Conservation (phyloP, 495 filamentous ascomycete genomes). For the Aspergillus homomorphus region DNA sequence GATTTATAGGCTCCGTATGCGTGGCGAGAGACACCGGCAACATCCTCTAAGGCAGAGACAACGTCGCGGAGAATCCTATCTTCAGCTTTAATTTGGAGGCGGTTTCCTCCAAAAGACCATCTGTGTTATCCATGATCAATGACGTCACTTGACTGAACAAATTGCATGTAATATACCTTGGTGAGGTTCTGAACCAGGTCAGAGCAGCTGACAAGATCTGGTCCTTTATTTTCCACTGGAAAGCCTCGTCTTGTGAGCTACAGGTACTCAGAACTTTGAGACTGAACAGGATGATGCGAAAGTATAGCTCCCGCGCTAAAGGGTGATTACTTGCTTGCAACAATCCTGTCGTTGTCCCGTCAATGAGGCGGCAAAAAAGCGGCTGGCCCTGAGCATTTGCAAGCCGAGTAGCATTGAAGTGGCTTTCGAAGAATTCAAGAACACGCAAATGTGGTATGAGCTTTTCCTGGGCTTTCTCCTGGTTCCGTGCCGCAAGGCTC, state of each 20-base stretch:
- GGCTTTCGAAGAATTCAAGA: constrained; percentile 85
- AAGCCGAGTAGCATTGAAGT: constrained; percentile 86
- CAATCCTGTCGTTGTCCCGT: constrained; percentile 68
- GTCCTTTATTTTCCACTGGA: constrained; percentile 80
- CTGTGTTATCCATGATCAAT: constrained; percentile 29
- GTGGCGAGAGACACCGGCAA: constrained; percentile 55
- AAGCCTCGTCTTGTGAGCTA: constrained; percentile 54
- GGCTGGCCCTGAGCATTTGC: constrained; percentile 75
- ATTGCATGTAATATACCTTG: constrained; percentile 45
- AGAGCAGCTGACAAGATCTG: constrained; percentile 79
- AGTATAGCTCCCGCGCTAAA: constrained; percentile 83
- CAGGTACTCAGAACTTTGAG: constrained; percentile 70
- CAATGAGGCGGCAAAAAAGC: constrained; percentile 75
- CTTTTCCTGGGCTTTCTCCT: constrained; percentile 71
- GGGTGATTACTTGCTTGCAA: constrained; percentile 72
- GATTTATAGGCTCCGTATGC: constrained; percentile 56
- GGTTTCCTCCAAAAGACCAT: constrained; percentile 96
- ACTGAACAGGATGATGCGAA: constrained; percentile 80
- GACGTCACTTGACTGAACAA: background rate
- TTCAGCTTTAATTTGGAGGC: constrained; percentile 90
- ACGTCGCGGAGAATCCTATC: constrained; percentile 78
- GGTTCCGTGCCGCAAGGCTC: constrained; percentile 65
- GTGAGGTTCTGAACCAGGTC: constrained; percentile 79
- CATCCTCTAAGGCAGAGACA: constrained; percentile 53
- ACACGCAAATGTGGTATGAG: constrained; percentile 83